These are phyloP conservation scores for Ganoderma leucocontextum DNA, from an alignment of 1,284 basidiomycete species.

Conservation along the genomic window DNA sequence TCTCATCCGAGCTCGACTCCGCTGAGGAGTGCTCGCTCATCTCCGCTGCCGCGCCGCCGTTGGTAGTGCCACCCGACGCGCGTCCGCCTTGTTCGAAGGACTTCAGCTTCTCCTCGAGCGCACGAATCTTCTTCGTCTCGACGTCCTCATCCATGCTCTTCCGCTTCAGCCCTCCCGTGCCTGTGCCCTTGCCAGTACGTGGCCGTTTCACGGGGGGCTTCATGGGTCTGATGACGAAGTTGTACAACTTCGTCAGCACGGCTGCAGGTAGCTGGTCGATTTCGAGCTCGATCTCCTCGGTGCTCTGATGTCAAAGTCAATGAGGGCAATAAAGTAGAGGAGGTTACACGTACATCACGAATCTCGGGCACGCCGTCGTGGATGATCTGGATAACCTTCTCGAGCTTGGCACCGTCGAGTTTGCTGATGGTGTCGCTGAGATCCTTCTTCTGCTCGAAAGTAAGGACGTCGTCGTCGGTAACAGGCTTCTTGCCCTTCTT, in stretches of 20 bases:
- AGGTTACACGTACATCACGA: constrained; percentile 74
- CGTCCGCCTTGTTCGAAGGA: constrained; percentile 70
- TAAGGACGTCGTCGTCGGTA: constrained; percentile 74
- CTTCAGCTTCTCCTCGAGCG: constrained; percentile 83
- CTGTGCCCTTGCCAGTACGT: constrained; percentile 77
- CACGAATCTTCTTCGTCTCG: constrained; percentile 89
- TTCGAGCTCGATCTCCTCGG: constrained; percentile 96
- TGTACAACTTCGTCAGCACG: constrained; percentile 92
- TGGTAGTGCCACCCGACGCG: constrained; percentile 44
- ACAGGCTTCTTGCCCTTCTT: constrained; percentile 53
- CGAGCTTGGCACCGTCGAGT: constrained; percentile 81
- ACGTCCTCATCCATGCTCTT: constrained; percentile 93
- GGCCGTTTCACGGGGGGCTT: constrained; percentile 69
- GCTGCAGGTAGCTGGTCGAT: constrained; percentile 88
- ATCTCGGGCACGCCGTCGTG: constrained; percentile 90
- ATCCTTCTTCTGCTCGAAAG: constrained; percentile 96
- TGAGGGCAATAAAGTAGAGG: constrained; percentile 7
- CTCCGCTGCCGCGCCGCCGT: constrained; percentile 48
- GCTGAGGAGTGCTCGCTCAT: constrained; percentile 76
- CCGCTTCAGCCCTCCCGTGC: constrained; percentile 86
- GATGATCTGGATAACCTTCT: constrained; percentile 91
- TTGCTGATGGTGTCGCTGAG: constrained; percentile 90
- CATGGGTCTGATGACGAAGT: constrained; percentile 86
- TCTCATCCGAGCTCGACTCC: constrained; percentile 77
- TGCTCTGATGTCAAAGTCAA: constrained; percentile 62